Conservation (phyloP, 495 filamentous ascomycete genomes). For the Podospora appendiculata region DNA sequence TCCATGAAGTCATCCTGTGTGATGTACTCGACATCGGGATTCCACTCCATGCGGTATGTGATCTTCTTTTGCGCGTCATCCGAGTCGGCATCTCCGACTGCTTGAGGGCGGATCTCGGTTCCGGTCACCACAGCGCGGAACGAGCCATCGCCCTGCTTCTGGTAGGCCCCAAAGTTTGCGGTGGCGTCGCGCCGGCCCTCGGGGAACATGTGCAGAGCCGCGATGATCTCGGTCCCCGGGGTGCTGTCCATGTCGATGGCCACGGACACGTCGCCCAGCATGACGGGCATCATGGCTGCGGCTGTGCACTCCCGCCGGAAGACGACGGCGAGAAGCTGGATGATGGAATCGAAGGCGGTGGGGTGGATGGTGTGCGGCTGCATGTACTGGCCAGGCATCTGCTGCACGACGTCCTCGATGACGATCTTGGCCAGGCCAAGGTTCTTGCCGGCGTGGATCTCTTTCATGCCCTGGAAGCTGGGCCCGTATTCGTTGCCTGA, state of each 20-base stretch:
- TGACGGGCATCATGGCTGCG: conserved; percentile 9
- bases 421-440: conserved; percentile 4
- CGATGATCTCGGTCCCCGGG: conserved; percentile 2
- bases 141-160: background rate
- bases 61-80: background rate
- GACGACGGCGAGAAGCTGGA: conserved; percentile 4
- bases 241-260: conserved; percentile 5
- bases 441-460: conserved; percentile 4
- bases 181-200: background rate
- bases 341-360: conserved; percentile 13
- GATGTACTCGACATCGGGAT: background rate
- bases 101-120: background rate
- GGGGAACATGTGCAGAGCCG: background rate
- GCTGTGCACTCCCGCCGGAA: conserved; percentile 5
- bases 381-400: conserved; percentile 8
- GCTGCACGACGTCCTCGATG: conserved; percentile 15
- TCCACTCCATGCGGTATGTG: background rate
- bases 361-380: conserved; percentile 16
- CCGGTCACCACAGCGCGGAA: background rate
- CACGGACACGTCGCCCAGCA: conserved; percentile 11
- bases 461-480: conserved; percentile 13
- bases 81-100: background rate
- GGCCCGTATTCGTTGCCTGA: conserved; percentile 18
- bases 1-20: too few relatives aligned
- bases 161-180: background rate